These are phyloP conservation scores for Penicillium ochrochloron DNA, from an alignment of 495 filamentous ascomycete genomes.

Conservation along the genomic window DNA sequence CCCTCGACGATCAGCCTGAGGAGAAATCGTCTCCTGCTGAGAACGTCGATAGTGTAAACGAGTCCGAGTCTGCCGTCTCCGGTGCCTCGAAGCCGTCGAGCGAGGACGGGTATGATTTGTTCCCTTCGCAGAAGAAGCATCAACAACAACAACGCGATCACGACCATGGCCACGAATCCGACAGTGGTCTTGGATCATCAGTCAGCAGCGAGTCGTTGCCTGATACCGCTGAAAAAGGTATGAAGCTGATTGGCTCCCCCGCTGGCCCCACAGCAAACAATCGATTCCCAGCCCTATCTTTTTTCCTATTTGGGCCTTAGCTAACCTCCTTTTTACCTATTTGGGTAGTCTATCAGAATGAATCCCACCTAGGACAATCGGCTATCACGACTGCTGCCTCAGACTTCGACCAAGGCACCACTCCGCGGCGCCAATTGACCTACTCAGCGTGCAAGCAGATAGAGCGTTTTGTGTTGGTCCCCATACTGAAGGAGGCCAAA, in stretches of 20 bases:
- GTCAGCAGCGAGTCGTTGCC: slow-evolving; percentile 42
- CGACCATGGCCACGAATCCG: slow-evolving; percentile 48
- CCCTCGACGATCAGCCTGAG: slow-evolving; percentile 41
- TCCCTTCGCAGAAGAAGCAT: slow-evolving; percentile 21
- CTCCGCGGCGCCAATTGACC: slow-evolving; percentile 50
- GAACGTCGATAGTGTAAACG: not conserved
- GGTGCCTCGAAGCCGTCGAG: not conserved
- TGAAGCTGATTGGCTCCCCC: slow-evolving; percentile 2
- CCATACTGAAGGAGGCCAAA: slow-evolving; percentile 56
- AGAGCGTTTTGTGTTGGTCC: slow-evolving; percentile 58
- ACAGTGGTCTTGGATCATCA: slow-evolving; percentile 63
- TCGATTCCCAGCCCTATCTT: not conserved
- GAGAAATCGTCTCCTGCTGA: not conserved
- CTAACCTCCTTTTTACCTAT: not conserved
- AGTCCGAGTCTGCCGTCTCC: not conserved
- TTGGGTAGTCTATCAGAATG: slow-evolving; percentile 29
- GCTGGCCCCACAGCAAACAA: not conserved
- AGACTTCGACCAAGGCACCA: slow-evolving; percentile 28
- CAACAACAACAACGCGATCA: slow-evolving; percentile 4
- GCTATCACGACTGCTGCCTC: slow-evolving; percentile 52
- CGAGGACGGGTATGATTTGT: slow-evolving; percentile 1
- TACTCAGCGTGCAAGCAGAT: slow-evolving; percentile 58
- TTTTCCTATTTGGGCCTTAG: not conserved
- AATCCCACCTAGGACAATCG: slow-evolving; percentile 38
- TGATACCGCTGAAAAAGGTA: slow-evolving; percentile 28